These are phyloP conservation scores for Aquilaria sinensis DNA, from an alignment of 345 rosid genomes.

Conservation along the genomic window DNA sequence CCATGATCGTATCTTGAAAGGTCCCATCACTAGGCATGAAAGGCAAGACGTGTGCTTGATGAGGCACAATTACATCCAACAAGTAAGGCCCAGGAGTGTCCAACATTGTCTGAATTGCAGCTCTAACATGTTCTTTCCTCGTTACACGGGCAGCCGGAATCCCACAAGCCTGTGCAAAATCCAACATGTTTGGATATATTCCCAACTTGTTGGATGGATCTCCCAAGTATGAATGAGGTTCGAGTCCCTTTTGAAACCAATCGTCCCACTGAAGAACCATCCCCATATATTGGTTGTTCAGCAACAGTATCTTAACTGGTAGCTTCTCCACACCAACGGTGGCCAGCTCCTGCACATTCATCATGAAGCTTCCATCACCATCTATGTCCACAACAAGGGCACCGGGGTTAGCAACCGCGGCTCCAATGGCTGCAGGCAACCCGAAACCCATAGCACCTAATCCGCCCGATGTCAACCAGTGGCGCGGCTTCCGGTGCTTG, in stretches of 20 bases:
- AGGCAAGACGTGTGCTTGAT: constrained; percentile 93
- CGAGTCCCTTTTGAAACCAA: constrained; percentile 80
- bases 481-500: constrained; percentile 81
- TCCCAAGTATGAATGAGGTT: constrained; percentile 87
- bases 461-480: constrained; percentile 89
- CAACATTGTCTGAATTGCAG: constrained; percentile 79
- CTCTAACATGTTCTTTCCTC: constrained; percentile 51
- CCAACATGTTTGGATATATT: constrained; percentile 79
- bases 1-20: constrained; percentile 75
- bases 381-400: constrained; percentile 88
- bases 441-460: constrained; percentile 99
- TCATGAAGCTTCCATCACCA: constrained; percentile 95
- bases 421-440: constrained; percentile 96
- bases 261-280: constrained; percentile 99
- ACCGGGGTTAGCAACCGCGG: constrained; percentile 84
- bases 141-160: constrained; percentile 82
- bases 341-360: constrained; percentile 95
- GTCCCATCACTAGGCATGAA: constrained; percentile 96
- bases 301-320: constrained; percentile 67
- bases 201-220: constrained; percentile 64
- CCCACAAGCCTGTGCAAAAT: constrained; percentile 81
- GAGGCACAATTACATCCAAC: constrained; percentile 86
- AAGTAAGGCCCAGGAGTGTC: constrained; percentile 89
- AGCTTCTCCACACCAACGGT: constrained; percentile 81
- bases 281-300: constrained; percentile 94